Evolutionary conservation across 1,284 basidiomycete species (phyloP), one percentile per base, ranked within the genome.

Genomic region (Cryptococcus jaspeensis): DNA sequence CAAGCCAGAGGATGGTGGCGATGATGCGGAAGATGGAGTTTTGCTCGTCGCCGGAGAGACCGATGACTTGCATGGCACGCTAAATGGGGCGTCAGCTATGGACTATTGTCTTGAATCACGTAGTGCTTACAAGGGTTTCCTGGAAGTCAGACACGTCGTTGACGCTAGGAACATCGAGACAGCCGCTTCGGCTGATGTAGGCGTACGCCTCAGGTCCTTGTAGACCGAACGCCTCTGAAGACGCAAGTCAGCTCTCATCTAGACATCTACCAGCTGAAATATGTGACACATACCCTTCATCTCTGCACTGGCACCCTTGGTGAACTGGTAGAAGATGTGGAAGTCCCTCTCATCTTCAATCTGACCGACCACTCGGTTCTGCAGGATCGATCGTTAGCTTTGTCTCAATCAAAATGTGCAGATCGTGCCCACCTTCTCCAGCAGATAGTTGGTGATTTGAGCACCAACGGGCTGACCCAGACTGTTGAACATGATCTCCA

Each of bases 321-420:
- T 97, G 76, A 99, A 95, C 75, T 99, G 96, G 78, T 99, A 99
- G 81, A 99, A 99, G 63, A 99, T 96, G 76, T 99, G 96, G 78
- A 99, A 99, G 77, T 96, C 92, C 60, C 96, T 86, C 79, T 99
- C 96, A 67, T 92, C 89, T 71, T 91, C 88, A 58, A 99, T 92
- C 75, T 99, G 96, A 18, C 93, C 92, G 5, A 98, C 94, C 13
- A 99, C 92, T 63, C 96, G 90, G 53, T 89, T 89, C 80, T 81
- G 61, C 9, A 41, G 12, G 4, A 43, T 18, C 12, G 37, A 15
- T 22, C 40, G 18, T 53, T 18, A 38, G 39, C 13, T 32, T 39
- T 2, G n/a, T 20, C 3, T 25, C 25, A 18, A 8, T 20, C 22
- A 5, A 15, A 32, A 20, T 13, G 13, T 8, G 9, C 40, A 35